Conservation (phyloP, 2,329 filamentous ascomycete species). For the Fusarium nanum region DNA sequence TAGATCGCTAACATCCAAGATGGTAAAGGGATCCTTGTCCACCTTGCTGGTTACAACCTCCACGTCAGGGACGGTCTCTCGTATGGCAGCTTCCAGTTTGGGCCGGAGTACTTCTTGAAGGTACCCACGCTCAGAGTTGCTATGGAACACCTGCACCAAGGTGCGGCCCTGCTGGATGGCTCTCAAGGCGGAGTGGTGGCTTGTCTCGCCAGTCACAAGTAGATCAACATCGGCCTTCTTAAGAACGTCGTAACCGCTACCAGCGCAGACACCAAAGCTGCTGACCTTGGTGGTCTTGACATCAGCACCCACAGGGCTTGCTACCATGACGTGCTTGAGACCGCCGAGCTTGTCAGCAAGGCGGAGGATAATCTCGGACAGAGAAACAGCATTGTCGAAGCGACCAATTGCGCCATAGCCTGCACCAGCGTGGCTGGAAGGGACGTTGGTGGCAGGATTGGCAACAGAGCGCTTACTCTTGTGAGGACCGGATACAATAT, state of each 20-base stretch:
- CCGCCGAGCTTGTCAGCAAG: constrained; percentile 76
- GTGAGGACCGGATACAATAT: constrained; percentile 75
- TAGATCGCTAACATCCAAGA: constrained; percentile 66
- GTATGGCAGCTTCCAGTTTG: constrained; percentile 71
- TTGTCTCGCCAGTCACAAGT: constrained; percentile 91
- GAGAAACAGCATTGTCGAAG: constrained; percentile 53
- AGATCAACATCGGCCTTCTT: constrained; percentile 78
- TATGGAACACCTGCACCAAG: constrained; percentile 89
- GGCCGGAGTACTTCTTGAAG: constrained; percentile 76
- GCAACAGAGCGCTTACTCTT: constrained; percentile 56
- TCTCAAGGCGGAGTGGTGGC: constrained; percentile 89
- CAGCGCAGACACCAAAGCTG: constrained; percentile 88
- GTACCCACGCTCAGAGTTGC: constrained; percentile 90
- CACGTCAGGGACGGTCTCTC: constrained; percentile 61
- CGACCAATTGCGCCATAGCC: constrained; percentile 66
- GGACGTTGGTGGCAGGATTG: constrained; percentile 58
- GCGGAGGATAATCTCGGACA: constrained; percentile 59
- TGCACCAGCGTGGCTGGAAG: constrained; percentile 58
- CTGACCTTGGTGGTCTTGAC: constrained; percentile 60
- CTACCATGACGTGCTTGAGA: constrained; percentile 65
- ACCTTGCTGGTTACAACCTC: constrained; percentile 79
- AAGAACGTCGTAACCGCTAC: constrained; percentile 84
- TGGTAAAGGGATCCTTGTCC: constrained; percentile 90
- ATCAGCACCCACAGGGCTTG: constrained; percentile 61
- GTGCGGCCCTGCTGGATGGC: constrained; percentile 86